Conservation (phyloP, 129 eudicot genomes). For the Flaveria sonorensis region DNA sequence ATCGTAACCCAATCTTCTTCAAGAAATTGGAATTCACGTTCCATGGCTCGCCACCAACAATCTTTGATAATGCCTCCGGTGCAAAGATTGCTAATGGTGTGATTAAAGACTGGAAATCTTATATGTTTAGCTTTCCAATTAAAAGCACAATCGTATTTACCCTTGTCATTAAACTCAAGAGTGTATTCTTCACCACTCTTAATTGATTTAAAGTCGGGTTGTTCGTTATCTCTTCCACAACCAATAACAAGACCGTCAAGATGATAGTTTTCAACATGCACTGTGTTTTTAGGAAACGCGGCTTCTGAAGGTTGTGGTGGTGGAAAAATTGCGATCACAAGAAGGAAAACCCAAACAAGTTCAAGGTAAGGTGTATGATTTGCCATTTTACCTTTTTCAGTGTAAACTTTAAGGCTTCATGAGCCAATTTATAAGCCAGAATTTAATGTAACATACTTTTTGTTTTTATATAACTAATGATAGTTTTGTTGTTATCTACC, state of each 20-base stretch:
- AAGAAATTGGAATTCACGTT: not conserved
- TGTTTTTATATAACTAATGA: not conserved
- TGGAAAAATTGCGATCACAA: not conserved
- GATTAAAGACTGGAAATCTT: slow-evolving; percentile 22
- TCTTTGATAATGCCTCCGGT: slow-evolving; percentile 5
- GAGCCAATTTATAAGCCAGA: slow-evolving; percentile 6
- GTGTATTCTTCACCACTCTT: not conserved
- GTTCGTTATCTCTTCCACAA: not conserved
- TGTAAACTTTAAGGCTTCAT: not conserved
- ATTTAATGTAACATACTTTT: not conserved
- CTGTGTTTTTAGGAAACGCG: not conserved
- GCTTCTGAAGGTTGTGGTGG: slow-evolving; percentile 3
- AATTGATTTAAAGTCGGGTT: not conserved
- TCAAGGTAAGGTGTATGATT: not conserved
- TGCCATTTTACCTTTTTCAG: slow-evolving; percentile 12
- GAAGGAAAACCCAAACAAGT: slow-evolving; percentile 4
- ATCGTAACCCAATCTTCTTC: not conserved
- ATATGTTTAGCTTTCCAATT: slow-evolving; percentile 10
- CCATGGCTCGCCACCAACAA: slow-evolving; percentile 14
- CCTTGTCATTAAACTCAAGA: slow-evolving; percentile 4
- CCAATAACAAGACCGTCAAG: slow-evolving; percentile 8
- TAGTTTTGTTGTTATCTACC: not conserved
- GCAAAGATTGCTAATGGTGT: not conserved
- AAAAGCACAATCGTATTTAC: not conserved
- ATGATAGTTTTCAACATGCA: not conserved